These are phyloP conservation scores for Calonectria naviculata DNA, from an alignment of 2,329 filamentous ascomycete species.

Conservation along the genomic window DNA sequence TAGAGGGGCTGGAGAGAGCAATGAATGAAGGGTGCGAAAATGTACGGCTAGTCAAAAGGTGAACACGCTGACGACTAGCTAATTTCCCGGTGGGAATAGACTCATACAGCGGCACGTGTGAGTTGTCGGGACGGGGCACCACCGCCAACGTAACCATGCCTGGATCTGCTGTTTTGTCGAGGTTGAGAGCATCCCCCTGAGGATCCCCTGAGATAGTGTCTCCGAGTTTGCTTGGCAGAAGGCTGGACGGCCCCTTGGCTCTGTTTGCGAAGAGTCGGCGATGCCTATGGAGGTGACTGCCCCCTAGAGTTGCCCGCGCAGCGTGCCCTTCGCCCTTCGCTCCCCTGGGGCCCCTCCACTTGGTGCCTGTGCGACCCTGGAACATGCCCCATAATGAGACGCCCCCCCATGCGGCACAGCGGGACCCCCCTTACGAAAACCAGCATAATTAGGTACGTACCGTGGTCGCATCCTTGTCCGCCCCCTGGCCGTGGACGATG, in stretches of 20 bases:
- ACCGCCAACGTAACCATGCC: neutral
- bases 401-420: constrained; percentile 10
- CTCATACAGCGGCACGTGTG: constrained; percentile 3
- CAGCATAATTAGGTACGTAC: constrained; percentile 1
- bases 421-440: constrained; percentile 9
- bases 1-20: neutral
- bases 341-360: neutral
- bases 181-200: neutral
- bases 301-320: constrained; percentile 10
- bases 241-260: neutral
- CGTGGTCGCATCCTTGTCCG: constrained; percentile 17
- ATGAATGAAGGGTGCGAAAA: constrained; percentile 8
- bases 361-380: constrained; percentile 14
- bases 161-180: neutral
- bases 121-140: neutral
- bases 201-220: constrained; percentile 7
- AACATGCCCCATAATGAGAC: constrained; percentile 13
- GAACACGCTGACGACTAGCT: constrained; percentile 25
- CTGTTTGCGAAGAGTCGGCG: neutral
- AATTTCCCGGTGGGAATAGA: constrained; percentile 27
- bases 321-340: neutral
- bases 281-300: neutral
- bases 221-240: neutral
- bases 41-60: neutral
- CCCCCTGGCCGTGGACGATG: constrained; percentile 17